Percentiles rank a stretch among this genome's conserved stretches.
Conservation (phyloP, 371 early-diverging fungal genomes). For the Syncephalastrum contaminatum region DNA sequence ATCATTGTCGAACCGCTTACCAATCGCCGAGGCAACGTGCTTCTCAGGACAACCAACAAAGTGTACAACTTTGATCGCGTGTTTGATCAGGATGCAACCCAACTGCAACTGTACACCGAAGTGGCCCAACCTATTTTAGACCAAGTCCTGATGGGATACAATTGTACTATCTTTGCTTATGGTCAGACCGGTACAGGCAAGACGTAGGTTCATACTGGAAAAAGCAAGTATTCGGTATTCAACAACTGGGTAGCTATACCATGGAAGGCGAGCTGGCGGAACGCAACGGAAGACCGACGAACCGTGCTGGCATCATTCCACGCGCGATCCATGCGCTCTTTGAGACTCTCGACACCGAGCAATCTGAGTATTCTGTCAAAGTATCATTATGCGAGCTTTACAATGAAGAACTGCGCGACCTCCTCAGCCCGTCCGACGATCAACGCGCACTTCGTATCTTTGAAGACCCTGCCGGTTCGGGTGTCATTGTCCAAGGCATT, state of each 20-base stretch:
- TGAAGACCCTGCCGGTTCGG: slow-evolving; percentile 68
- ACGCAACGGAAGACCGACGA: slow-evolving; percentile 25
- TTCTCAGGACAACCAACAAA: slow-evolving; percentile 51
- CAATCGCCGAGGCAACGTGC: slow-evolving; percentile 22
- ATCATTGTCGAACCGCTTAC: slow-evolving; percentile 33
- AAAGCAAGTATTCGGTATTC: slow-evolving; percentile 1
- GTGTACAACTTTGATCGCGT: slow-evolving; percentile 91
- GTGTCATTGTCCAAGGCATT: slow-evolving; percentile 79
- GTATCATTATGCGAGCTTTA: slow-evolving; percentile 96
- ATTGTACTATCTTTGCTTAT: slow-evolving; percentile 96
- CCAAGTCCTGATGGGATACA: slow-evolving; percentile 74
- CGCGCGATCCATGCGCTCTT: slow-evolving; percentile 85
- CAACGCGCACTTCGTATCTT: slow-evolving; percentile 55
- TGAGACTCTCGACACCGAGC: slow-evolving; percentile 55
- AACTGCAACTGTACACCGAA: slow-evolving; percentile 81
- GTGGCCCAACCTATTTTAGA: slow-evolving; percentile 83
- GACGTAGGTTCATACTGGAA: slow-evolving; percentile 39
- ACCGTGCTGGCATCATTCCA: slow-evolving; percentile 89
- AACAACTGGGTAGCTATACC: slow-evolving; percentile 48
- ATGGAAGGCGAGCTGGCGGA: slow-evolving; percentile 82
- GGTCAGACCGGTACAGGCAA: slow-evolving; percentile 95
- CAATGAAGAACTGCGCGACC: slow-evolving; percentile 96
- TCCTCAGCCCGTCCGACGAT: slow-evolving; percentile 59
- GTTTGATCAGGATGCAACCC: slow-evolving; percentile 83
- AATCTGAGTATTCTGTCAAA: slow-evolving; percentile 71